Evolutionary conservation across 345 rosid genomes (phyloP).

Genomic region (Gossypium arboreum): DNA sequence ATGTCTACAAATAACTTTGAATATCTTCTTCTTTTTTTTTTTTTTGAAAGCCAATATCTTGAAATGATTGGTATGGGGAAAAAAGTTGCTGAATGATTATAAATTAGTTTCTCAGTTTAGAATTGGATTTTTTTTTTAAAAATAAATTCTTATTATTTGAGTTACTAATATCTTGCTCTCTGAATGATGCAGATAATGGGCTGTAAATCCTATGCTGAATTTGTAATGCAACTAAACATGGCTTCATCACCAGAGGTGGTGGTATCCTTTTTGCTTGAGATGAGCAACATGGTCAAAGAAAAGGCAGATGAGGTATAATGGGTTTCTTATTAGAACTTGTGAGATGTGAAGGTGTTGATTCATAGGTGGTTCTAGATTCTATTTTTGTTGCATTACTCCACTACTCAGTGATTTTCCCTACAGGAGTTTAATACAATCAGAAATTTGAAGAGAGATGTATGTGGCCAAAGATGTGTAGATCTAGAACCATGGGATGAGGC

Average conservation of each 20-base stretch:
- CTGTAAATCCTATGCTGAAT: constrained; percentile 70
- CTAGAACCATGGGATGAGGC: constrained; percentile 97
- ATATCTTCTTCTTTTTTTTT: no score
- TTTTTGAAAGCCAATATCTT: neutral
- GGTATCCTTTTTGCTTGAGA: constrained; percentile 68
- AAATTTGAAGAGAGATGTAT: constrained; percentile 56
- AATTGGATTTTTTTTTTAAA: neutral
- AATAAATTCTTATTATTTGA: neutral
- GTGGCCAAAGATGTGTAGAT: constrained; percentile 47
- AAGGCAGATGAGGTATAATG: constrained; percentile 71
- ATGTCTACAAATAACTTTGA: constrained; percentile 10
- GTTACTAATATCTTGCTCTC: neutral
- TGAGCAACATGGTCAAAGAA: constrained; percentile 68
- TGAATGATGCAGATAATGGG: constrained; percentile 60
- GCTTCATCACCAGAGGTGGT: constrained; percentile 80
- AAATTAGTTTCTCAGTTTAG: neutral
- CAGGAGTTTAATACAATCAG: constrained; percentile 69
- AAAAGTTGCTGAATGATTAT: neutral
- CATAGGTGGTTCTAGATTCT: constrained; percentile 12
- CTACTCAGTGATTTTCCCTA: constrained; percentile 18
- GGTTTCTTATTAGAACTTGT: neutral
- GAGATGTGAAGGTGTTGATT: neutral
- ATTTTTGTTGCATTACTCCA: constrained; percentile 11
- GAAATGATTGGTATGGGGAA: neutral
- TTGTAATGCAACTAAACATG: constrained; percentile 61